Conservation (phyloP, 2,329 filamentous ascomycete species). For the Xylaria polymorpha region DNA sequence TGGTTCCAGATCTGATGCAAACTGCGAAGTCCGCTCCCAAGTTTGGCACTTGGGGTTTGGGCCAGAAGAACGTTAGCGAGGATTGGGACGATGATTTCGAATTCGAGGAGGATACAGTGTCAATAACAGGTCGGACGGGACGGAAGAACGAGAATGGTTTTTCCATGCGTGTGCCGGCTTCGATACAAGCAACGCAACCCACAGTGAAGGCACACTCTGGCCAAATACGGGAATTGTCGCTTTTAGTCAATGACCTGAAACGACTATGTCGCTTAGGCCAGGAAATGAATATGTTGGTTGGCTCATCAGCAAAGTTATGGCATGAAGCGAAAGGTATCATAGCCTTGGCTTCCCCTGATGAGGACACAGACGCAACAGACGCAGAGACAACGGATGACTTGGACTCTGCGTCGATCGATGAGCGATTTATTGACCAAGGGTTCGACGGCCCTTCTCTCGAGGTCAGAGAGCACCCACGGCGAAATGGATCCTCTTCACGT, state of each 20-base stretch:
- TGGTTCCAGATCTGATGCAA: constrained; percentile 72
- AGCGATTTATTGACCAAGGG: constrained; percentile 59
- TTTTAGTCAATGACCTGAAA: constrained; percentile 86
- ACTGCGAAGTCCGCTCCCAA: constrained; percentile 70
- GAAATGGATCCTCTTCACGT: constrained; percentile 63
- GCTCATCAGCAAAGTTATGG: constrained; percentile 73
- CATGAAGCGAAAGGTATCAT: constrained; percentile 89
- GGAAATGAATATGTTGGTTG: constrained; percentile 72
- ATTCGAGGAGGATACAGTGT: constrained; percentile 64
- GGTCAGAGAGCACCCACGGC: constrained; percentile 54
- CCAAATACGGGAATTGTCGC: constrained; percentile 83
- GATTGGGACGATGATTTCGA: constrained; percentile 94
- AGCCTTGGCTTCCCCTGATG: constrained; percentile 78
- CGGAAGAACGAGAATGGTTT: constrained; percentile 53
- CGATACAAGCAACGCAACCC: constrained; percentile 83
- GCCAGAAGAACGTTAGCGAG: constrained; percentile 82
- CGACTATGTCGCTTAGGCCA: constrained; percentile 77
- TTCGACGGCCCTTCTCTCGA: constrained; percentile 61
- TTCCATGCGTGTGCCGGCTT: constrained; percentile 78
- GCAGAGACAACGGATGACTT: constrained; percentile 53
- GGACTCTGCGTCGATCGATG: constrained; percentile 56
- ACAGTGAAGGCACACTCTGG: constrained; percentile 86
- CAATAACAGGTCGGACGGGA: constrained; percentile 52
- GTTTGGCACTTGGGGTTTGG: constrained; percentile 84
- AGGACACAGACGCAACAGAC: constrained; percentile 58